Conservation (phyloP, 192 early-diverging fungal species). For the Entomortierella beljakovae region DNA sequence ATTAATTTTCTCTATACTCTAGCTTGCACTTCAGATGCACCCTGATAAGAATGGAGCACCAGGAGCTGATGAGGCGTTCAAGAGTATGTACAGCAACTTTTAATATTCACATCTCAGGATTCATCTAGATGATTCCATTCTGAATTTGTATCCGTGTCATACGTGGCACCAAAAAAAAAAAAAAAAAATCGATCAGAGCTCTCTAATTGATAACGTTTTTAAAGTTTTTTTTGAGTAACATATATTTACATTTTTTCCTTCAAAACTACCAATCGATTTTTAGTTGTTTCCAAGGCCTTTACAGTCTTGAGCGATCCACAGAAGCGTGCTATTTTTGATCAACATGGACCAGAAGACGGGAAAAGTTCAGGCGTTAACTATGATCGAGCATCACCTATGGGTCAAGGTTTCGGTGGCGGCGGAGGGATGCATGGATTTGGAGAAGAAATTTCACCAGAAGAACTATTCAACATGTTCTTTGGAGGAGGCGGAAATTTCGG, state of each 20-base stretch:
- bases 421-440: slow-evolving; percentile 38
- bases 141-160: slow-evolving; percentile 16
- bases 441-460: slow-evolving; percentile 91
- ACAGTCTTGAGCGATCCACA: slow-evolving; percentile 88
- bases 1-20: slow-evolving; percentile 4
- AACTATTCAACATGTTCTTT: slow-evolving; percentile 98
- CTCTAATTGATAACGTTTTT: neutral
- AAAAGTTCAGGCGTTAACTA: slow-evolving; percentile 52
- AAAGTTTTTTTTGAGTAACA: slow-evolving; percentile 1
- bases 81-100: slow-evolving; percentile 64
- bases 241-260: no score
- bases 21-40: slow-evolving; percentile 94
- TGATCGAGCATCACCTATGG: slow-evolving; percentile 44
- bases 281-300: slow-evolving; percentile 93
- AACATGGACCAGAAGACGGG: slow-evolving; percentile 83
- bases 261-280: neutral
- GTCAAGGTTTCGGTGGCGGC: slow-evolving; percentile 55
- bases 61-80: slow-evolving; percentile 96
- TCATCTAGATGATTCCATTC: slow-evolving; percentile 79
- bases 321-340: slow-evolving; percentile 89
- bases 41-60: slow-evolving; percentile 97
- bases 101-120: neutral
- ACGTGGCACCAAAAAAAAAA: slow-evolving; percentile 25
- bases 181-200: neutral
- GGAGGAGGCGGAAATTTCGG: slow-evolving; percentile 76